Evolutionary conservation across 1,284 basidiomycete genomes (phyloP), one percentile per base, ranked within the genome.

Genomic region (Clitocybe nebularis): DNA sequence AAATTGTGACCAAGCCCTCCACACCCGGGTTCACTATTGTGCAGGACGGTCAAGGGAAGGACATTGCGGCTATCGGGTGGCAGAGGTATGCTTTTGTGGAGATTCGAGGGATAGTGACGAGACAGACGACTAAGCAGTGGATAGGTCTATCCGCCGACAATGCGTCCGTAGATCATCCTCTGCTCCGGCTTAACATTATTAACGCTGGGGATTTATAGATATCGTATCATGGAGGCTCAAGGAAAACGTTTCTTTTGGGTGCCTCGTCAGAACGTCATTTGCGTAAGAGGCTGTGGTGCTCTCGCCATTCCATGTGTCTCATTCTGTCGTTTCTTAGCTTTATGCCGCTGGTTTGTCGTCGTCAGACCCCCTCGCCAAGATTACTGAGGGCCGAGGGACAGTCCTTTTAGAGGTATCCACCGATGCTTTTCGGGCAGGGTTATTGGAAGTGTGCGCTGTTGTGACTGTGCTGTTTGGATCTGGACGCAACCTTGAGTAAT

Each of bases 71-170:
- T 1, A 39, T 39, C 17, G 23, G 38, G n/a, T 39, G 38, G 38
- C 38, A 39, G 14, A 24, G 25, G 4, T 25, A 23, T 13, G 38
- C 24, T 6, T 39, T 39, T 29, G 23, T 39, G 6, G 38, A 39
- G 25, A 19, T 39, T 9, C 24, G 20, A 7, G 38, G 38, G 5
- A 26, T 39, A 4, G 24, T 39, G 5, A 25, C 23, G 16, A 1
- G 38, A 19, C 38, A 39, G 14, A 39, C 38, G 7, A 39, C 38
- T 8, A 24, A 39, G 23, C 22, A 29, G 10, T 39, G 38, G 38
- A 24, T 39, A 4, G 24, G 24, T n/a, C 24, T 39, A 17, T 39
- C 38, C 11, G 24, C 38, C n/a, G 29, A 39, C 19, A 19, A 28
- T 9, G 24, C 24, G 38, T 39, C 21, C 2, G 38, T 39, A 39